Evolutionary conservation across 129 eudicot genomes (phyloP).

Genomic region (Flaveria linearis): DNA sequence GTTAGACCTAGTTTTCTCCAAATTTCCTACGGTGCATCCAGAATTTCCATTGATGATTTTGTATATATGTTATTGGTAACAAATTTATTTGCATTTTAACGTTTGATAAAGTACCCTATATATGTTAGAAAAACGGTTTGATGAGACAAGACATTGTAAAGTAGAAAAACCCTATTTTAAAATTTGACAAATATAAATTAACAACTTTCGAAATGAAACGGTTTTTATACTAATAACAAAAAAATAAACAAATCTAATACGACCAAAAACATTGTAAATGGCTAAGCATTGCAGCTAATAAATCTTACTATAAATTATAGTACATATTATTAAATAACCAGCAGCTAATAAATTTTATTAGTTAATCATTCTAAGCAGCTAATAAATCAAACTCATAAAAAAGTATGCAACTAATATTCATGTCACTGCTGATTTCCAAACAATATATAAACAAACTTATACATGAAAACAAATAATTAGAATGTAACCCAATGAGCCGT

Average conservation of each 20-base stretch:
- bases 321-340: neutral
- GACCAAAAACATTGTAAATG: constrained; percentile 39
- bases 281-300: constrained; percentile 36
- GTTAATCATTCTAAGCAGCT: constrained; percentile 22
- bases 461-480: constrained; percentile 40
- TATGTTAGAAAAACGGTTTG: constrained; percentile 14
- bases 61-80: no score
- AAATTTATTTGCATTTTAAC: neutral
- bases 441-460: constrained; percentile 34
- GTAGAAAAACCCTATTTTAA: neutral
- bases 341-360: constrained; percentile 16
- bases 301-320: constrained; percentile 11
- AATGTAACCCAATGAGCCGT: constrained; percentile 46
- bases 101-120: neutral
- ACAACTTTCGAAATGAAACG: constrained; percentile 6
- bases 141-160: constrained; percentile 20
- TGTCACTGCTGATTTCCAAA: constrained; percentile 15
- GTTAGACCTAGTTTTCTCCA: no score
- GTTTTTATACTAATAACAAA: neutral
- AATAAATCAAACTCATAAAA: neutral
- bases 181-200: constrained; percentile 21
- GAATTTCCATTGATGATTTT: no score
- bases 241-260: constrained; percentile 23
- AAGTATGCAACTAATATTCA: neutral
- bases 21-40: no score